Evolutionary conservation across 169 alveolate species (phyloP).

Genomic region (Eimeria mitis): DNA sequence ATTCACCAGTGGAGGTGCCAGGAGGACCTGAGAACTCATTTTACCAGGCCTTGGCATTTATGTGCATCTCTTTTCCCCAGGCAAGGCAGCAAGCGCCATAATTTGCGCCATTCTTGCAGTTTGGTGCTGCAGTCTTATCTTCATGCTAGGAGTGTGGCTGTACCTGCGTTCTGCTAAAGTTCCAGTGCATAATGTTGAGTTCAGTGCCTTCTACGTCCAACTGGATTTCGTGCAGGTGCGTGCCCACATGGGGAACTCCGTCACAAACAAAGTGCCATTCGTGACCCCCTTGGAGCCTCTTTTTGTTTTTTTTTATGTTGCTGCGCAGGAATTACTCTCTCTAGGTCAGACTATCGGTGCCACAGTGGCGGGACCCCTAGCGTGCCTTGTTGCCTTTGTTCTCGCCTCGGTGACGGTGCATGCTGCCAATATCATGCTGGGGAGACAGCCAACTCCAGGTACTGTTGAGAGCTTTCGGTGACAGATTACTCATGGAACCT

Average conservation of each 20-base stretch:
- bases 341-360: slow-evolving; percentile 15
- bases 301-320: background rate
- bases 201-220: slow-evolving; percentile 50
- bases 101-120: slow-evolving; percentile 50
- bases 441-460: slow-evolving; percentile 59
- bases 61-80: slow-evolving; percentile 24
- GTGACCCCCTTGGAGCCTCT: background rate
- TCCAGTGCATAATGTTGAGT: slow-evolving; percentile 28
- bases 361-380: slow-evolving; percentile 56
- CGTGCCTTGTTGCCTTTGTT: slow-evolving; percentile 48
- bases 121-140: slow-evolving; percentile 55
- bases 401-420: slow-evolving; percentile 40
- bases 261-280: background rate
- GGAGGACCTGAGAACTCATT: background rate
- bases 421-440: slow-evolving; percentile 45
- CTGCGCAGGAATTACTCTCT: slow-evolving; percentile 17
- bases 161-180: slow-evolving; percentile 37
- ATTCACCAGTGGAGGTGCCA: background rate
- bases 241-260: background rate
- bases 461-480: background rate
- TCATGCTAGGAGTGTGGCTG: slow-evolving; percentile 35
- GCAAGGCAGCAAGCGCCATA: slow-evolving; percentile 52
- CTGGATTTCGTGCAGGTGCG: slow-evolving; percentile 63
- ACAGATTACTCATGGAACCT: background rate
- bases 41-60: background rate